A percentile compares a stretch with the other conserved stretches of the same genome.
These are phyloP conservation scores for Boletus hoseneyae DNA, from an alignment of 1,284 basidiomycete species.

Conservation along the genomic window DNA sequence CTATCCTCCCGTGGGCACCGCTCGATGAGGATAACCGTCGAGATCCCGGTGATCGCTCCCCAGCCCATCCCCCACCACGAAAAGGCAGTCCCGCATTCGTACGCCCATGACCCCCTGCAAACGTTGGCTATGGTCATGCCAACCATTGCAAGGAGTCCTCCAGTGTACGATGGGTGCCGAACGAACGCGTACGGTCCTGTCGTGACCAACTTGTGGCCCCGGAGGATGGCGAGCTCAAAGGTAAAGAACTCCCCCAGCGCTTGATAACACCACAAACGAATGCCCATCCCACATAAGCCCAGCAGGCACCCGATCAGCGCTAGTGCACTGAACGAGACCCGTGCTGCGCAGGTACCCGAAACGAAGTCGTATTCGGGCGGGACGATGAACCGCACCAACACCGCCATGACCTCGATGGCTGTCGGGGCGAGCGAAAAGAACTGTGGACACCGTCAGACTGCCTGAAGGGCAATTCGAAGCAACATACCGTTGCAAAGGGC, in stretches of 20 bases:
- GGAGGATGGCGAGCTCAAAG: constrained; percentile 20
- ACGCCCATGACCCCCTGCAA: constrained; percentile 11
- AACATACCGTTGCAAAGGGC: constrained; percentile 2
- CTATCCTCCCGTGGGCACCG: constrained; percentile 17
- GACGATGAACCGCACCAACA: background rate
- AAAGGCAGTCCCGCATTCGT: constrained; percentile 6
- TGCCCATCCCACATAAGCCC: constrained; percentile 4
- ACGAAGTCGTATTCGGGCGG: background rate
- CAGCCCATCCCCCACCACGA: constrained; percentile 13
- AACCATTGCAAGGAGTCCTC: constrained; percentile 9
- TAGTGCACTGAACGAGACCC: background rate
- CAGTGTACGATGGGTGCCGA: constrained; percentile 30
- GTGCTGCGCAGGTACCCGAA: constrained; percentile 7
- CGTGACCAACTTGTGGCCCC: constrained; percentile 23
- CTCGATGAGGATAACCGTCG: constrained; percentile 2
- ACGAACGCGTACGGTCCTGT: constrained; percentile 24
- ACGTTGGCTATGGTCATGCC: constrained; percentile 2
- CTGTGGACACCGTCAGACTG: background rate
- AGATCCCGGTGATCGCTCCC: background rate
- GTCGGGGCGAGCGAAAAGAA: background rate
- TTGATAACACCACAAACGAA: constrained; percentile 20
- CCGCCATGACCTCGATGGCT: constrained; percentile 1
- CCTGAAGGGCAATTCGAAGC: no score
- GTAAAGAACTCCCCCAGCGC: constrained; percentile 23
- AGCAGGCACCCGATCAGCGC: constrained; percentile 5